Evolutionary conservation across 768 basidiomycete species (phyloP).

Genomic region (Lactarius sanguifluus): DNA sequence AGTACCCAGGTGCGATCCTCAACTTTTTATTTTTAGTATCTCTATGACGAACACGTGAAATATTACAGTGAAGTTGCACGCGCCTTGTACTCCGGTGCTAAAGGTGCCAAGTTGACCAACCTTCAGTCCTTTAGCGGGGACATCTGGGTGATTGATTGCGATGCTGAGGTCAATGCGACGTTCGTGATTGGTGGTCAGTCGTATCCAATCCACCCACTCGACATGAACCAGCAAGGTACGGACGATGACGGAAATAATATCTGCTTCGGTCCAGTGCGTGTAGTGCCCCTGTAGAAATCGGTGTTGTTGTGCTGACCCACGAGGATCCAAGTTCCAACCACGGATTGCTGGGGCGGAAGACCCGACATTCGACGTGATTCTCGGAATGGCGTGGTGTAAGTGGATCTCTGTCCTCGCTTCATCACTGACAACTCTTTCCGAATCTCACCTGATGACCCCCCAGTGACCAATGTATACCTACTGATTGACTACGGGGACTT

Average conservation of each 20-base stretch:
- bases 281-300: not conserved
- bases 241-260: conserved; percentile 31
- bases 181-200: conserved; percentile 57
- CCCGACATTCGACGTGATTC: conserved; percentile 58
- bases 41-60: not conserved
- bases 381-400: conserved; percentile 73
- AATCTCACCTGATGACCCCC: conserved; percentile 1
- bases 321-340: conserved; percentile 58
- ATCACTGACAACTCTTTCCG: not conserved
- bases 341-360: conserved; percentile 52
- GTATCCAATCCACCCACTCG: conserved; percentile 66
- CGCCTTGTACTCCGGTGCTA: conserved; percentile 57
- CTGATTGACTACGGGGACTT: conserved; percentile 66
- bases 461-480: conserved; percentile 67
- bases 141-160: conserved; percentile 64
- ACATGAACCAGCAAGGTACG: conserved; percentile 45
- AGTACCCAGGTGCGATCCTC: conserved; percentile 44
- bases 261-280: conserved; percentile 40
- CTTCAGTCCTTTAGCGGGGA: conserved; percentile 42
- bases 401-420: conserved; percentile 16
- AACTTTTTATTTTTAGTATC: not conserved
- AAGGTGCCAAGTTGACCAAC: conserved; percentile 49
- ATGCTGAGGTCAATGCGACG: conserved; percentile 61
- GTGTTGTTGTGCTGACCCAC: conserved; percentile 2
- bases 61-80: conserved; percentile 48